phyloP scores from a whole-genome alignment of 139 green algal genomes.

The Zygnema circumcarinatum region DNA sequence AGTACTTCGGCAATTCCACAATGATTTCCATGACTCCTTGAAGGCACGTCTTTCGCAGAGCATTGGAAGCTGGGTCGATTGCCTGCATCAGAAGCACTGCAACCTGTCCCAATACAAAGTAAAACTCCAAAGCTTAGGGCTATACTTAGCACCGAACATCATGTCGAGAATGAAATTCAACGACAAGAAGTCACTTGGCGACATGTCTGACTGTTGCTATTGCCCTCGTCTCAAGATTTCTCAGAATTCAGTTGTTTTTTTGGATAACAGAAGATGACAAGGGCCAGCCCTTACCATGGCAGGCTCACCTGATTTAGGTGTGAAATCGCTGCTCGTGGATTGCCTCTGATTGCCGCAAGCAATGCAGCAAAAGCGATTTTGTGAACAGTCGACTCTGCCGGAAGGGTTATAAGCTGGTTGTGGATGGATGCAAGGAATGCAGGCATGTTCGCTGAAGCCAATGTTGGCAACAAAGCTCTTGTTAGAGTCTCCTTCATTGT shows the following conservation, averaged over 20 bases:
- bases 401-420: constrained; percentile 21
- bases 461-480: constrained; percentile 26
- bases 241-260: no score
- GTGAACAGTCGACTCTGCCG: constrained; percentile 38
- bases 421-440: constrained; percentile 22
- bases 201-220: no score
- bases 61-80: constrained; percentile 15
- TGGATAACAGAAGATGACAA: no score
- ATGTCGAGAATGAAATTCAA: no score
- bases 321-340: constrained; percentile 24
- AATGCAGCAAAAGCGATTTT: constrained; percentile 46
- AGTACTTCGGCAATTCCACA: constrained; percentile 34
- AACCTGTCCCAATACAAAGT: constrained; percentile 13
- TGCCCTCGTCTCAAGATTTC: no score
- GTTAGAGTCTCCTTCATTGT: constrained; percentile 17
- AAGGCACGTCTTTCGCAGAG: constrained; percentile 43
- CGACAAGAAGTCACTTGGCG: no score
- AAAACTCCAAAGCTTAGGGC: not conserved
- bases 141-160: not conserved
- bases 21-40: constrained; percentile 48
- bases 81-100: constrained; percentile 21
- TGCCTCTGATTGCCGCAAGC: constrained; percentile 14
- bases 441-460: constrained; percentile 26
- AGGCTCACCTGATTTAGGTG: constrained; percentile 38
- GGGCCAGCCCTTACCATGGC: constrained; percentile 33